A percentile compares a stretch with the other conserved stretches of the same genome.
Evolutionary conservation across 1,284 basidiomycete species (phyloP).

Genomic region (Cryptococcus maquisensis): DNA sequence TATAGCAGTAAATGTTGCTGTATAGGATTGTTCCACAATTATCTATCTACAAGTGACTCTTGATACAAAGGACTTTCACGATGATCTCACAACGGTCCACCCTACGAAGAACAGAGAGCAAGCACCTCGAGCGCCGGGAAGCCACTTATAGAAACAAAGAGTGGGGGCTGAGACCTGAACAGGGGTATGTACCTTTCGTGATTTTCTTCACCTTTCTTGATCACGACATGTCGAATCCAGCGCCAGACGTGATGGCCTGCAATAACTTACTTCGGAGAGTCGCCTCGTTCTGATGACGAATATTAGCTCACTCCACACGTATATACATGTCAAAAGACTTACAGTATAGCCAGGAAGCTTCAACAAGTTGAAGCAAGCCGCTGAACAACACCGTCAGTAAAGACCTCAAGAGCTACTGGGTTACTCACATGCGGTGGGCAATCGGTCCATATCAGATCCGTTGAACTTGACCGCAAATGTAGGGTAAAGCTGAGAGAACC

Average conservation of each 20-base stretch:
- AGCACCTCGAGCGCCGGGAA: no score
- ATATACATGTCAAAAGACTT: not conserved
- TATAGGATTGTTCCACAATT: no score
- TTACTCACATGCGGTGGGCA: constrained; percentile 56
- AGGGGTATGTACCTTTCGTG: no score
- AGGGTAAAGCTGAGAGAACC: constrained; percentile 82
- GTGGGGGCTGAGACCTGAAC: no score
- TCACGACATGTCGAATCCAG: constrained; percentile 83
- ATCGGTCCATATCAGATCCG: constrained; percentile 64
- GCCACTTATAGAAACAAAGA: no score
- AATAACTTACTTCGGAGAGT: constrained; percentile 71
- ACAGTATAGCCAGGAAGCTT: constrained; percentile 53
- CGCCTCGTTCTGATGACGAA: constrained; percentile 52
- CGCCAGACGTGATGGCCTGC: constrained; percentile 75
- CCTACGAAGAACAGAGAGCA: no score
- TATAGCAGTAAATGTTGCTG: no score
- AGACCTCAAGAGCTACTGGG: not conserved
- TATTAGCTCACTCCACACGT: not conserved
- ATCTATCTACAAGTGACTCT: no score
- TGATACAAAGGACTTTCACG: no score
- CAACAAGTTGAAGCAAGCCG: constrained; percentile 74
- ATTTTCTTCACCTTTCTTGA: not conserved
- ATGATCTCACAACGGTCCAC: no score
- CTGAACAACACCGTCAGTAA: constrained; percentile 4
- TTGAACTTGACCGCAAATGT: constrained; percentile 78